Percentiles rank a stretch among this genome's conserved stretches.
These are phyloP conservation scores for Aphanomyces invadans DNA, from an alignment of 352 stramenopile species.

Conservation along the genomic window DNA sequence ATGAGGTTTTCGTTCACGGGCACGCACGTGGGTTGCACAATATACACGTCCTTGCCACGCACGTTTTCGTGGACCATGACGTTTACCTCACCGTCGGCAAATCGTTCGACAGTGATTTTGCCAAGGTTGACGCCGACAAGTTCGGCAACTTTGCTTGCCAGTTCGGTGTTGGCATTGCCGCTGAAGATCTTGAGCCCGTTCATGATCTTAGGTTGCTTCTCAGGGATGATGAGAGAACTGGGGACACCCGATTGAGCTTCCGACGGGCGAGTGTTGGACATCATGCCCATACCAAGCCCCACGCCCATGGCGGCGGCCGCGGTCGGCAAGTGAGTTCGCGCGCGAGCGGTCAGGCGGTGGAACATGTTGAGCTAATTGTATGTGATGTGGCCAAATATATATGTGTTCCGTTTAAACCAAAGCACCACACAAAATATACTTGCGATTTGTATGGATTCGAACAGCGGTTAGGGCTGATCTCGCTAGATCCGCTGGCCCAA, in stretches of 20 bases:
- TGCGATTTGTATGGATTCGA: not conserved
- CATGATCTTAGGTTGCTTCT: constrained; percentile 81
- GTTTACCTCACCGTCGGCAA: constrained; percentile 99
- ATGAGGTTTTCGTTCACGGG: constrained; percentile 99
- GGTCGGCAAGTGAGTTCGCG: constrained; percentile 11
- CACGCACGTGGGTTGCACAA: constrained; percentile 98
- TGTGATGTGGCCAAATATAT: not conserved
- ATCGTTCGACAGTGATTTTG: constrained; percentile 96
- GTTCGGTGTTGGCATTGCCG: constrained; percentile 95
- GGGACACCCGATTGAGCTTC: constrained; percentile 16
- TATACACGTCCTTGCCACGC: constrained; percentile 99
- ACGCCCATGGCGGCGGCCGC: constrained; percentile 20
- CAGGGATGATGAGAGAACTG: constrained; percentile 22
- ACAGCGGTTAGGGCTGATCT: not conserved
- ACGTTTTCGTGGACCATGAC: constrained; percentile 99
- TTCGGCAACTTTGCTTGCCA: constrained; percentile 95
- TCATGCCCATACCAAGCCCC: constrained; percentile 20
- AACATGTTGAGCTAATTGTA: constrained; percentile 19
- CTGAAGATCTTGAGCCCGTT: constrained; percentile 96
- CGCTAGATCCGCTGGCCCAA: not conserved
- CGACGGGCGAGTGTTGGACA: constrained; percentile 11
- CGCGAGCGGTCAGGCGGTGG: constrained; percentile 13
- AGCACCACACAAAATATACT: constrained; percentile 23
- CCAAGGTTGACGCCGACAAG: constrained; percentile 96
- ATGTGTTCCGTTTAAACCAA: not conserved